phyloP scores from a whole-genome alignment of 1,139 yeast genomes.

The Geotrichum aggregatum region DNA sequence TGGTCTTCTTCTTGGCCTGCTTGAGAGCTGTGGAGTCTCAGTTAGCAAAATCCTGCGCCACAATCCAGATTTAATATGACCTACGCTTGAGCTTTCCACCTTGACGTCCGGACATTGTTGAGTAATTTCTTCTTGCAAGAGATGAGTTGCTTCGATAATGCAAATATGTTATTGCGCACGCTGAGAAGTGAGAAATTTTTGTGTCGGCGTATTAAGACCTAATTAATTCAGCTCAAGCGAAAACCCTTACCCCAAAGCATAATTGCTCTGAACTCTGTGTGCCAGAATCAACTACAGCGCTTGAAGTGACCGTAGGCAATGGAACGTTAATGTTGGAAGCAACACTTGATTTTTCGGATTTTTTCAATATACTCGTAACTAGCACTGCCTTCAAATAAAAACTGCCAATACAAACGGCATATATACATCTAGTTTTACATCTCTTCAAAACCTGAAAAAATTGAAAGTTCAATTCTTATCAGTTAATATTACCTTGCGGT shows the following conservation, averaged over 20 bases:
- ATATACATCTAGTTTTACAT: no score
- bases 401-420: no score
- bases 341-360: no score
- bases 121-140: neutral
- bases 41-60: neutral
- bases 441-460: no score
- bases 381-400: no score
- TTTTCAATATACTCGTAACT: no score
- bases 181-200: constrained; percentile 6
- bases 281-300: no score
- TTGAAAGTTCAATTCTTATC: no score
- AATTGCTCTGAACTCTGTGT: no score
- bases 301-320: no score
- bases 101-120: constrained; percentile 47
- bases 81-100: constrained; percentile 47
- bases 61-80: constrained; percentile 25
- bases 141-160: neutral
- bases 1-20: constrained; percentile 56
- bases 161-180: neutral
- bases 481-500: no score
- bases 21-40: constrained; percentile 37
- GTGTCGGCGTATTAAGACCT: neutral
- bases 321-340: no score
- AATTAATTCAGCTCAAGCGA: neutral
- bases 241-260: neutral